Evolutionary conservation across 805 yeast genomes (phyloP), one percentile per base, ranked within the genome.

Genomic region (Wickerhamiella parazyma): DNA sequence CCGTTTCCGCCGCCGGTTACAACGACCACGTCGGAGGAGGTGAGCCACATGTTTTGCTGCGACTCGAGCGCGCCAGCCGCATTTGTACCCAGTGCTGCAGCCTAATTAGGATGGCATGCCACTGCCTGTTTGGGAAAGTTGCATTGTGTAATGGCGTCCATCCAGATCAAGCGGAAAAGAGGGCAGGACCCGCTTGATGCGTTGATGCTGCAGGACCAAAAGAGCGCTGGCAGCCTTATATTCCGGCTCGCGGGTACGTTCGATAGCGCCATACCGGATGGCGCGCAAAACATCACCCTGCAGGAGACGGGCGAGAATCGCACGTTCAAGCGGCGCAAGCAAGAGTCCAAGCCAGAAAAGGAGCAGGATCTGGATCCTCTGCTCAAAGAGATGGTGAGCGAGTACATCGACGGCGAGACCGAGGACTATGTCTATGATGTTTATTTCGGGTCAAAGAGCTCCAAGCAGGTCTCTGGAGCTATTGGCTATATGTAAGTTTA

Each of bases 381-480:
- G 47, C 67, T 86, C 41, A 64, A 76, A n/a, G 81, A 80, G 42
- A 79, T 86, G 93, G 69, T 86, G 3, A 66, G 71, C 42, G 74
- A 75, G 9, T 40, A 40, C 29, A 33, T 40, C 24, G 58, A 56
- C 31, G 46, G 49, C 11, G 67, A 57, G 38, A 62, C 62, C 3
- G 64, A 71, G n/a, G 94, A 83, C 36, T 89, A 84, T 52, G 97
- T 89, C 16, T 89, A 85, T 55, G 98, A 89, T 61, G 86, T 89
- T 9, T 89, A 89, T 61, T 69, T 78, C 46, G 67, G 64, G n/a
- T 54, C 54, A 33, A 58, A 75, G 72, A 45, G 70, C 56, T 63
- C 70, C 44, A 56, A 66, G 55, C 51, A 71, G 48, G 65, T 63
- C 47, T 60, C 65, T 56, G 48, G 58, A 48, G 40, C 45, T 11